Conservation (phyloP, 768 basidiomycete genomes). For the Trametopsis cervina region DNA sequence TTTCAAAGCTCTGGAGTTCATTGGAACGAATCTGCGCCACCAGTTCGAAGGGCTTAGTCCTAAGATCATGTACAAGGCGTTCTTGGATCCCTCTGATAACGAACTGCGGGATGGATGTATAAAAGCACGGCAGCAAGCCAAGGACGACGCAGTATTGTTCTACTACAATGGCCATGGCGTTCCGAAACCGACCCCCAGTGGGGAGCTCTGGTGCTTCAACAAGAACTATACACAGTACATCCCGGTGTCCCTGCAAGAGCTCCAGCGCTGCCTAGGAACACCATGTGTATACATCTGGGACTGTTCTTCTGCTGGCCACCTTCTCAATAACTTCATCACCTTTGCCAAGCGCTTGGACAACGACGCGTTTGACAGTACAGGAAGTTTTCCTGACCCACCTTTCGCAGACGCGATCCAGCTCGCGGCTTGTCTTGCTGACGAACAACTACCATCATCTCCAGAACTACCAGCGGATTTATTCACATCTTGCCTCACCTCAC, state of each 20-base stretch:
- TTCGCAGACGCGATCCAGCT: constrained; percentile 89
- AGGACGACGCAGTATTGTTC: constrained; percentile 90
- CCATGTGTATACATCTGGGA: constrained; percentile 99
- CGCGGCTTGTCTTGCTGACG: constrained; percentile 87
- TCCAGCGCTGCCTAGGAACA: constrained; percentile 90
- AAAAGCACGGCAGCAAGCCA: constrained; percentile 77
- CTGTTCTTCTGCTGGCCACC: constrained; percentile 94
- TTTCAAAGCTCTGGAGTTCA: constrained; percentile 88
- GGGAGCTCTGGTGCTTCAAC: constrained; percentile 99
- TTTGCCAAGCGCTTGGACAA: constrained; percentile 72
- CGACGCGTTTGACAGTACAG: constrained; percentile 47
- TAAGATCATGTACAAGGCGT: constrained; percentile 91
- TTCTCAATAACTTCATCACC: constrained; percentile 81
- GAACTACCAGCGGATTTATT: constrained; percentile 97
- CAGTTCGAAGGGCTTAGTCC: constrained; percentile 95
- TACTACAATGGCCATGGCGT: constrained; percentile 99
- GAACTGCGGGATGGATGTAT: constrained; percentile 86
- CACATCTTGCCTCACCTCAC: constrained; percentile 95
- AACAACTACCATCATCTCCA: constrained; percentile 89
- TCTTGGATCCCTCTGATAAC: constrained; percentile 91
- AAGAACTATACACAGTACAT: constrained; percentile 97
- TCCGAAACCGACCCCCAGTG: constrained; percentile 90
- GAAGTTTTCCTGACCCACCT: constrained; percentile 62
- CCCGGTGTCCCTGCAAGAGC: constrained; percentile 88
- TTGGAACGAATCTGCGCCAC: constrained; percentile 86